Evolutionary conservation across 2,329 filamentous ascomycete species (phyloP), one percentile per base, ranked within the genome.

Genomic region (Eutypa lata): DNA sequence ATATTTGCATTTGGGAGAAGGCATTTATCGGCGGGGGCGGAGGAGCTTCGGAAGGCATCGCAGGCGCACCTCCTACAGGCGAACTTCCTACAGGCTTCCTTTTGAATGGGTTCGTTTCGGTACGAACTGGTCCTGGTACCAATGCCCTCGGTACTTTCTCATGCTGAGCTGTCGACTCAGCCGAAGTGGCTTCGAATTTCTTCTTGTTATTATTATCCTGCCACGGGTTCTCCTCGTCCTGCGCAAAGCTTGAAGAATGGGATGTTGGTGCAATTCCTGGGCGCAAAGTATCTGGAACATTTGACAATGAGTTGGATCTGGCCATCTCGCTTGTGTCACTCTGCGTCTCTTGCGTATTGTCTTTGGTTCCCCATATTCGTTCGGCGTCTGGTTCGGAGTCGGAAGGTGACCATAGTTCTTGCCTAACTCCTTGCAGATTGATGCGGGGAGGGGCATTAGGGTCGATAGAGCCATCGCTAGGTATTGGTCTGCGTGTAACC

Each of bases 91-190:
- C 53, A 3, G 68, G 68, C 57, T 79, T 79, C 52, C 78, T 76
- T 55, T 78, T 78, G 63, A 83, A 83, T 0, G 80, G 80, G 50
- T 83, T 83, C 19, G 79, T 81, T 52, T 78, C 73, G 24, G 64
- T 59, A 37, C 68, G 67, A 8, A 62, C 67, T 19, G 64, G 55
- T 51, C 66, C 68, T 0, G 68, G 71, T 44, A 64, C 61, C 37
- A 73, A 57, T 7, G 65, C 55, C 14, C 60, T 61, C 2, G 70
- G 71, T 24, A 70, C 62, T n/a, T 62, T 56, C n/a, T 62, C 53
- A 16, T 56, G 50, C 16, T 61, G 58, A 24, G 54, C 49, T 18
- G 53, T 56, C 3, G 62, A 18, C 18, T 59, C 57, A 21, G 48
- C 33, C 5, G 44, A 47, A 26, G 51, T 40, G 18, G 56, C 53